A percentile compares a stretch with the other conserved stretches of the same genome.
phyloP scores from a whole-genome alignment of 805 yeast species.

The Nakazawaea siamensis region DNA sequence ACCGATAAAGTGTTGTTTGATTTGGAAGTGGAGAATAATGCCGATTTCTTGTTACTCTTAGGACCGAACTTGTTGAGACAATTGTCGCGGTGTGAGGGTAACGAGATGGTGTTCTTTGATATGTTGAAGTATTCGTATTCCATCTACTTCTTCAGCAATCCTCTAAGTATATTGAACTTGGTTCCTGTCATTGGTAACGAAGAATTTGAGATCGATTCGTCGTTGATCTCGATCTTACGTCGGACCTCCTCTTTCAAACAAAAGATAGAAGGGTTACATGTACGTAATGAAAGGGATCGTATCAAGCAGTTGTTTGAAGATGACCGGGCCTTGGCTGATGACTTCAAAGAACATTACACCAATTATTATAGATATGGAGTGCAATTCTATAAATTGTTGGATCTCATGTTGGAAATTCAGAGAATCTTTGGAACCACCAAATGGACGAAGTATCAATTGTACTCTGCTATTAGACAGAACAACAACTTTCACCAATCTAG shows the following conservation, averaged over 20 bases:
- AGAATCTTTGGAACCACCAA: neutral
- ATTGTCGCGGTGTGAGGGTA: conserved; percentile 29
- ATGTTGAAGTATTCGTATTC: conserved; percentile 9
- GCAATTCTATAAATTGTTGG: conserved; percentile 5
- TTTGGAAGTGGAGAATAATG: conserved; percentile 9
- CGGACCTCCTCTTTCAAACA: conserved; percentile 5
- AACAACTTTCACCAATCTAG: conserved; percentile 1
- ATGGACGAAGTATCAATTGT: conserved; percentile 4
- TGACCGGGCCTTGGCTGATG: neutral
- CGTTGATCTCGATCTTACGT: conserved; percentile 1
- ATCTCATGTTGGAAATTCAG: conserved; percentile 4
- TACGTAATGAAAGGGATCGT: neutral
- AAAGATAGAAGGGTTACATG: conserved; percentile 1
- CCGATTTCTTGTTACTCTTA: conserved; percentile 5
- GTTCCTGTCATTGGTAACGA: conserved; percentile 1
- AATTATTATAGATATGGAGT: conserved; percentile 1
- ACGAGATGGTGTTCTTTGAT: conserved; percentile 7
- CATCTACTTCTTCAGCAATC: conserved; percentile 10
- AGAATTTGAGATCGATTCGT: conserved; percentile 5
- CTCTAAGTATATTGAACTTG: conserved; percentile 6
- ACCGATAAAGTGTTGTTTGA: conserved; percentile 23
- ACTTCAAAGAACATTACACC: conserved; percentile 6
- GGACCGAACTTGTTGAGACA: conserved; percentile 38
- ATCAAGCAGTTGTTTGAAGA: neutral
- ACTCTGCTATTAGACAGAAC: conserved; percentile 1